A percentile compares a stretch with the other conserved stretches of the same genome.
Evolutionary conservation across 768 basidiomycete genomes (phyloP).

Genomic region (Mycena floridula): DNA sequence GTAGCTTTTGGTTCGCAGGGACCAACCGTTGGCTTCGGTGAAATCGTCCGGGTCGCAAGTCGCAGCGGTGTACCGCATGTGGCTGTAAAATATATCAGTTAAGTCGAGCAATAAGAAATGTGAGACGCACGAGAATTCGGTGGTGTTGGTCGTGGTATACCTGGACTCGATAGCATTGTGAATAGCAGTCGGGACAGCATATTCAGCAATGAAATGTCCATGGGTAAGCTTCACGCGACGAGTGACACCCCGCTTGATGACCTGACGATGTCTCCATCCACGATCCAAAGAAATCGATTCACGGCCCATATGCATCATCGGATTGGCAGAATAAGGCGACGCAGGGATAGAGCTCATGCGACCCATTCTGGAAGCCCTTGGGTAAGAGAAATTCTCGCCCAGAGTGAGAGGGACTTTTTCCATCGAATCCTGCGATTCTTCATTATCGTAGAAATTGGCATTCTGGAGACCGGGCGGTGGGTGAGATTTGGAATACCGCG

Average conservation of each 20-base stretch:
- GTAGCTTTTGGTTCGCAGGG: constrained; percentile 52
- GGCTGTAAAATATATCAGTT: constrained; percentile 23
- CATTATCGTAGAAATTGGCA: constrained; percentile 1
- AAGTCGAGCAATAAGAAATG: background rate
- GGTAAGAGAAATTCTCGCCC: constrained; percentile 2
- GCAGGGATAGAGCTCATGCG: background rate
- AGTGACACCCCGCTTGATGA: constrained; percentile 89
- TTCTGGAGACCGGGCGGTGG: background rate
- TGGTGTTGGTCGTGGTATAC: constrained; percentile 66
- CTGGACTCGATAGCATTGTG: constrained; percentile 76
- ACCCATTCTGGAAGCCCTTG: background rate
- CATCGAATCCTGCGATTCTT: background rate
- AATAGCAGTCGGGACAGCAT: constrained; percentile 81
- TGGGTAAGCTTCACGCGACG: constrained; percentile 90
- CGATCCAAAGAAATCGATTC: constrained; percentile 21
- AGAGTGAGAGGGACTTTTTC: constrained; percentile 1
- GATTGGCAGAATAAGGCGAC: background rate
- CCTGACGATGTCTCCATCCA: constrained; percentile 70
- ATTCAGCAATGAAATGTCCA: constrained; percentile 90
- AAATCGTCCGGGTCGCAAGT: constrained; percentile 68
- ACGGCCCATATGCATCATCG: background rate
- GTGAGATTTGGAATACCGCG: no score
- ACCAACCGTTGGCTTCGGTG: constrained; percentile 48
- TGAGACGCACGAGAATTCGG: constrained; percentile 80
- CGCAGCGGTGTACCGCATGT: constrained; percentile 69